Evolutionary conservation across 768 basidiomycete species (phyloP), one percentile per base, ranked within the genome.

Genomic region (Termitomyces sp.): DNA sequence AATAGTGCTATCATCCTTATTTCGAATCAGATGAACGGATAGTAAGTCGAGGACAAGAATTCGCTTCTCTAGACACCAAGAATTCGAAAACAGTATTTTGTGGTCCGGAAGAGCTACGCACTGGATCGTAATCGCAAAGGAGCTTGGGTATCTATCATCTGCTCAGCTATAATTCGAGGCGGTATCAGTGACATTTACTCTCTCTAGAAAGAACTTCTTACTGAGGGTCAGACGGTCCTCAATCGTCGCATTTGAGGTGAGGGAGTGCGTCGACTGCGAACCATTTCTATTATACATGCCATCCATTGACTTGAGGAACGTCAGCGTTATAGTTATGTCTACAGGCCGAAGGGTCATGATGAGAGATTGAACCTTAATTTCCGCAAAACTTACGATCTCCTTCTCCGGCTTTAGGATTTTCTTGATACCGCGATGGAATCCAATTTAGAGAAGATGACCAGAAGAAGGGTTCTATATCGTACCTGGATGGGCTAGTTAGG

Each of bases 351-450:
- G 29, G 50, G 51, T 20, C 42, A 60, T 20, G 60, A 57, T n/a
- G 25, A 54, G 31, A 9, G 12, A 20, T 11, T 31, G 37, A 50
- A 32, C 4, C 17, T 34, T n/a, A 3, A 11, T 51, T 12, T 32
- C 17, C 40, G 38, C 34, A 48, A 11, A n/a, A 56, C 84, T 65
- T 64, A 87, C 84, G 86, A 71, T 87, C 86, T 65, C 83, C 80
- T 50, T 72, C 43, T 7, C 72, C 70, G 15, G 68, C 66, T 5
- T 64, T 40, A 0, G 79, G 60, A 53, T 77, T 80, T 64, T 86
- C 86, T 63, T 86, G 81, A 56, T 82, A 89, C 57, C 86, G 80
- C 1, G 85, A 84, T 2, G 87, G 87, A 63, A 87, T 89, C 86
- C 85, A 86, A 61, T 84, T 86, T 2, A 86, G 64, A 14, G 84